Conservation (phyloP, 1,139 yeast species). For the Saccharomyces hybrid region DNA sequence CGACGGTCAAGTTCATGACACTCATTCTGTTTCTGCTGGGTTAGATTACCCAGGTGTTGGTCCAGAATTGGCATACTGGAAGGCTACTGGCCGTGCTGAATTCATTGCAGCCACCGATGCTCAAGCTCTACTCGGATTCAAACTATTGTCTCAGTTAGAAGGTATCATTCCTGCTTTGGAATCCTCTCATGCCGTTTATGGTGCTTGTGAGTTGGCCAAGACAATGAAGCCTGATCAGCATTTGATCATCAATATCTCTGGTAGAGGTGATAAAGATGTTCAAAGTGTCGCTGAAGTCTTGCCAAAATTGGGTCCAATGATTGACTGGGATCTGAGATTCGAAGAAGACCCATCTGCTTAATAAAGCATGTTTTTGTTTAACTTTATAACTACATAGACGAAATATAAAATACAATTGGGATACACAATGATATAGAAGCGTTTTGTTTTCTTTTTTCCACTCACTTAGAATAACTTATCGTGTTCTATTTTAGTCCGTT, state of each 20-base stretch:
- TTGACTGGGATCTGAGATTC: conserved; percentile 94
- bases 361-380: conserved; percentile 1
- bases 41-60: conserved; percentile 99
- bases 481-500: neutral
- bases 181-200: conserved; percentile 91
- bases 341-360: conserved; percentile 37
- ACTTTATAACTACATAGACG: neutral
- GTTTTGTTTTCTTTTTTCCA: neutral
- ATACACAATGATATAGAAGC: neutral
- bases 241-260: conserved; percentile 82
- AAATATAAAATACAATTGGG: neutral
- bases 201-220: conserved; percentile 85
- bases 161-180: conserved; percentile 98
- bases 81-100: conserved; percentile 83
- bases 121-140: conserved; percentile 86
- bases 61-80: conserved; percentile 96
- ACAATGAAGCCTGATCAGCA: conserved; percentile 75
- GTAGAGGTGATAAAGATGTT: conserved; percentile 99
- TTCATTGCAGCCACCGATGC: conserved; percentile 92
- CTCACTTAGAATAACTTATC: neutral
- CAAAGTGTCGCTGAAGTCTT: conserved; percentile 93
- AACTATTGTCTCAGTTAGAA: conserved; percentile 79
- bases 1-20: conserved; percentile 96
- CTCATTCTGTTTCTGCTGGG: conserved; percentile 98
- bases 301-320: conserved; percentile 81